Conservation (phyloP, 2,329 filamentous ascomycete genomes). For the Ophiostoma sp. region DNA sequence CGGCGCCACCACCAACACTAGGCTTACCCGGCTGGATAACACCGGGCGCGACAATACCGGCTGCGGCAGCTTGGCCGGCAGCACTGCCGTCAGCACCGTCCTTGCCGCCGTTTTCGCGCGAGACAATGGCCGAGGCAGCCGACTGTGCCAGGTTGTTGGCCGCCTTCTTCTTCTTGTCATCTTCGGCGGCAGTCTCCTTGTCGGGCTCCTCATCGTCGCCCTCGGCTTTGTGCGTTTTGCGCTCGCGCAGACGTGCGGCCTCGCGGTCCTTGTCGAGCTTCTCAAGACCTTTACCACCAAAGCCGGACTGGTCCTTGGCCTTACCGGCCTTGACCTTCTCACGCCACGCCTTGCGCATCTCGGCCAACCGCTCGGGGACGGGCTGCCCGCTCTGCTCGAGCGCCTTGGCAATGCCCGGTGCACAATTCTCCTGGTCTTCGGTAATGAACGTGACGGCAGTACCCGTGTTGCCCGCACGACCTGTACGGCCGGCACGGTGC, state of each 20-base stretch:
- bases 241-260: conserved; percentile 79
- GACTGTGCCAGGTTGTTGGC: conserved; percentile 66
- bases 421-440: conserved; percentile 86
- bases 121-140: conserved; percentile 58
- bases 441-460: conserved; percentile 94
- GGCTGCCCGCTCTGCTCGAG: conserved; percentile 87
- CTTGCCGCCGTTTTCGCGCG: conserved; percentile 52
- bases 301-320: conserved; percentile 84
- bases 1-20: conserved; percentile 37
- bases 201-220: conserved; percentile 77
- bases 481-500: conserved; percentile 89
- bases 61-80: conserved; percentile 20
- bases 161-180: conserved; percentile 69
- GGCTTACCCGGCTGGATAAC: conserved; percentile 37
- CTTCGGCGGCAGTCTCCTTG: conserved; percentile 60
- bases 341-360: conserved; percentile 71
- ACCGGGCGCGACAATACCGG: neutral
- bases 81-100: conserved; percentile 14
- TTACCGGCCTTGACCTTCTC: conserved; percentile 93
- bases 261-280: conserved; percentile 89
- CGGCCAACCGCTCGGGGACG: conserved; percentile 68
- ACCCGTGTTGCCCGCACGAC: conserved; percentile 89
- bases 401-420: conserved; percentile 84
- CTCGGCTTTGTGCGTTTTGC: conserved; percentile 86
- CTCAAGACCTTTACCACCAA: conserved; percentile 93